Conservation (phyloP, 2,329 filamentous ascomycete species). For the Rhynchosporium agropyri region DNA sequence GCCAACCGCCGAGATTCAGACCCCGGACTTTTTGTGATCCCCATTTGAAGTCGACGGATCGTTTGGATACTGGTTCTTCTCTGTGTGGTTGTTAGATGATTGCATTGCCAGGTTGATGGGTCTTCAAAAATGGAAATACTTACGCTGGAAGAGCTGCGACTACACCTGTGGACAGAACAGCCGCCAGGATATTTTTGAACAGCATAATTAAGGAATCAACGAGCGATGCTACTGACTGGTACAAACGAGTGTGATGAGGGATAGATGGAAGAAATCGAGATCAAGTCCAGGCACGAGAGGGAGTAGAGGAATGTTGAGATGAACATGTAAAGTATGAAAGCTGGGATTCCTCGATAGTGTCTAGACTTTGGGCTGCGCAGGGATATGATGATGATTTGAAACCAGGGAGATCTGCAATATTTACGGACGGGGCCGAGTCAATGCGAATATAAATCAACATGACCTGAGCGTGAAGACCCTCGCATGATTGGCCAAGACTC, state of each 20-base stretch:
- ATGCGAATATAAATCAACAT: slow-evolving; percentile 20
- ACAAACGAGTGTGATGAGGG: slow-evolving; percentile 20
- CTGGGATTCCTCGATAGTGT: slow-evolving; percentile 10
- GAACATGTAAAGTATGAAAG: slow-evolving; percentile 10
- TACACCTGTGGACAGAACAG: slow-evolving; percentile 24
- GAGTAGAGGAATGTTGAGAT: not conserved
- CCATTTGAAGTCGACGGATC: slow-evolving; percentile 50
- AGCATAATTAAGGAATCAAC: slow-evolving; percentile 29
- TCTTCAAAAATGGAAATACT: not conserved
- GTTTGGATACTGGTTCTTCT: slow-evolving; percentile 28
- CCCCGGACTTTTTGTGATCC: slow-evolving; percentile 51
- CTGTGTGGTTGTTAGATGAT: slow-evolving; percentile 8
- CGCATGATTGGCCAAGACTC: slow-evolving; percentile 12
- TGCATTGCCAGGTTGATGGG: not conserved
- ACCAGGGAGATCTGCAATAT: slow-evolving; percentile 16
- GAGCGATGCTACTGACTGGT: not conserved
- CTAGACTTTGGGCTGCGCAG: slow-evolving; percentile 8
- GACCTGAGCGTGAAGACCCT: not conserved
- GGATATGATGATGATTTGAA: slow-evolving; percentile 12
- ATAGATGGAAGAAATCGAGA: slow-evolving; percentile 10
- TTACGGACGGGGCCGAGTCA: slow-evolving; percentile 22
- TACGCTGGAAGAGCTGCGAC: slow-evolving; percentile 24
- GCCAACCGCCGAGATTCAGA: slow-evolving; percentile 46
- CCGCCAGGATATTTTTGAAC: slow-evolving; percentile 25
- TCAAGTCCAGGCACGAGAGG: slow-evolving; percentile 2